A percentile compares a stretch with the other conserved stretches of the same genome.
These are phyloP conservation scores for Apostasia shenzhenica DNA, from an alignment of 106 monocot genomes.

Conservation along the genomic window DNA sequence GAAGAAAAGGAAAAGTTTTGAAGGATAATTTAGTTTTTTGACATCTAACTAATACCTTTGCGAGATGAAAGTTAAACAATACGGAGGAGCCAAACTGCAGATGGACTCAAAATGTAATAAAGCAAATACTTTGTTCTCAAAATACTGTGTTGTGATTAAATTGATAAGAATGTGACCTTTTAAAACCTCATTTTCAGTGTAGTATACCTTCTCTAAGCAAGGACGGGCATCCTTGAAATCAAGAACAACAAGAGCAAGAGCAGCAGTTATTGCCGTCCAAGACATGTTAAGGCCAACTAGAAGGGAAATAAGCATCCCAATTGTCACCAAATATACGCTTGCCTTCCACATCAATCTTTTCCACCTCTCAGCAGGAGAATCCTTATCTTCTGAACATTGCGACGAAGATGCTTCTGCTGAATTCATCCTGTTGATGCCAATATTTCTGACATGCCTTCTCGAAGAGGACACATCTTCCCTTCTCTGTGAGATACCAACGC, in stretches of 20 bases:
- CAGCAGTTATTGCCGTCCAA: constrained; percentile 52
- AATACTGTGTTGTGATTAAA: too few species aligned
- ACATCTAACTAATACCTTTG: too few species aligned
- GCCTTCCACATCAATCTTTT: constrained; percentile 35
- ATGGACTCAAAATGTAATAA: too few species aligned
- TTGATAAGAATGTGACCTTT: not conserved
- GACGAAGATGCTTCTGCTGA: not conserved
- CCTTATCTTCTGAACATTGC: constrained; percentile 14
- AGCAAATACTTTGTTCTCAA: too few species aligned
- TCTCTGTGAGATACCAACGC: constrained; percentile 1
- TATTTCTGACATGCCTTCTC: constrained; percentile 2
- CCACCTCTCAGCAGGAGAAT: constrained; percentile 10
- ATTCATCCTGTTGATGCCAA: constrained; percentile 4
- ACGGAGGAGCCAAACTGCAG: too few species aligned
- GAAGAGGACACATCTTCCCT: constrained; percentile 2
- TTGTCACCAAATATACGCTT: constrained; percentile 38
- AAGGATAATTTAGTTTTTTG: too few species aligned
- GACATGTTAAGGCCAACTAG: constrained; percentile 48
- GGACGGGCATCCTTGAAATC: constrained; percentile 51
- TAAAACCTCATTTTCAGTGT: not conserved
- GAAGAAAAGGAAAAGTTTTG: too few species aligned
- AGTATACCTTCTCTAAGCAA: constrained; percentile 37
- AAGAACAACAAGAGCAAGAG: constrained; percentile 41
- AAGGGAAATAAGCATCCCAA: constrained; percentile 46
- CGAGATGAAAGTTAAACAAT: too few species aligned